Evolutionary conservation across 768 basidiomycete genomes (phyloP).

Genomic region (Suillus discolor): DNA sequence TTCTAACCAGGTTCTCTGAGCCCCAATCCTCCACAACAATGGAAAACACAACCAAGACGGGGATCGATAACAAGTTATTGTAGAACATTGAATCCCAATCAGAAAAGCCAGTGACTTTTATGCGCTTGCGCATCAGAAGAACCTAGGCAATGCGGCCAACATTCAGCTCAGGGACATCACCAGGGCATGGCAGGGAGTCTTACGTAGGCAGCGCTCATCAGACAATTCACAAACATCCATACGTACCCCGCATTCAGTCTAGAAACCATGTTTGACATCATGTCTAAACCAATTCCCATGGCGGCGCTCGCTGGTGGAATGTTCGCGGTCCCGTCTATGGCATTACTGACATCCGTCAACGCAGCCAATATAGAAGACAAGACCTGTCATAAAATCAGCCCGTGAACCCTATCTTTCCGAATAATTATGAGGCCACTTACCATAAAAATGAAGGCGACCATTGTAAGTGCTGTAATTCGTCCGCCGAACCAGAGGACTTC

Average conservation of each 20-base stretch:
- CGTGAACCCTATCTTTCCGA: neutral
- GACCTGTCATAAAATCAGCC: constrained; percentile 50
- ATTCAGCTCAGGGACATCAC: neutral
- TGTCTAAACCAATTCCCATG: constrained; percentile 29
- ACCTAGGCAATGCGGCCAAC: constrained; percentile 53
- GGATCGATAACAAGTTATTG: constrained; percentile 95
- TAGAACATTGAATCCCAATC: constrained; percentile 99
- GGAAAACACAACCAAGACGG: constrained; percentile 82
- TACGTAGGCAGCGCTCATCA: constrained; percentile 89
- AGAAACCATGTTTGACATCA: constrained; percentile 49
- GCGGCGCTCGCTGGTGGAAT: constrained; percentile 29
- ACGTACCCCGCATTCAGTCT: constrained; percentile 81
- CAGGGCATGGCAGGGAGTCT: constrained; percentile 30
- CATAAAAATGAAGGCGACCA: constrained; percentile 92
- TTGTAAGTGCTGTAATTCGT: constrained; percentile 81
- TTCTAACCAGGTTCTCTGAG: constrained; percentile 67
- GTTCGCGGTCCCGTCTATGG: constrained; percentile 29
- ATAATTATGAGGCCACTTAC: constrained; percentile 40
- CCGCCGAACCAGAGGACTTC: constrained; percentile 98
- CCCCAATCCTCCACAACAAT: constrained; percentile 91
- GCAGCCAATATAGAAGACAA: constrained; percentile 95
- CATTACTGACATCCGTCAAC: constrained; percentile 77
- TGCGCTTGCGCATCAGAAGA: constrained; percentile 93
- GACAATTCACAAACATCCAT: constrained; percentile 96
- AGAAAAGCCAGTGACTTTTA: constrained; percentile 92